Evolutionary conservation across 1,284 basidiomycete species (phyloP).

Genomic region (Microstroma glucosiphilum): DNA sequence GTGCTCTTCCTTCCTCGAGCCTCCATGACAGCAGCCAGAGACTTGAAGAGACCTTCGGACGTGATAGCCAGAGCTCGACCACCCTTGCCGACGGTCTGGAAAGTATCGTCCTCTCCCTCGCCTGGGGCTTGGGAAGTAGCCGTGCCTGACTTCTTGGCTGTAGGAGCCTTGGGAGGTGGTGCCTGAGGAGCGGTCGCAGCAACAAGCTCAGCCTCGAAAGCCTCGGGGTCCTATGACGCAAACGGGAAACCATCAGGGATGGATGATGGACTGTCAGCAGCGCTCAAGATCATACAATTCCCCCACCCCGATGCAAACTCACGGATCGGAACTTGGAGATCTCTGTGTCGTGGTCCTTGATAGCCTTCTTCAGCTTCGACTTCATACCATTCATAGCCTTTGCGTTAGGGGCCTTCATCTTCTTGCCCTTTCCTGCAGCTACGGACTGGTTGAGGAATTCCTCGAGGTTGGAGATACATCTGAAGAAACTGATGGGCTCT

Average conservation of each 20-base stretch:
- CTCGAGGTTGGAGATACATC: conserved; percentile 71
- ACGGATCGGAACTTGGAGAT: conserved; percentile 75
- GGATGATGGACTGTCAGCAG: background rate
- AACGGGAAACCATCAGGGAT: background rate
- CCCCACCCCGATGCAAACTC: conserved; percentile 33
- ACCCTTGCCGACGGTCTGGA: conserved; percentile 85
- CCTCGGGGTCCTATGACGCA: conserved; percentile 68
- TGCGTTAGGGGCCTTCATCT: conserved; percentile 91
- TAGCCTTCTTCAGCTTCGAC: conserved; percentile 87
- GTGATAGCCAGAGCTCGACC: conserved; percentile 79
- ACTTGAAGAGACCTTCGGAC: conserved; percentile 86
- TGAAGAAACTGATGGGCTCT: conserved; percentile 80
- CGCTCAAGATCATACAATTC: background rate
- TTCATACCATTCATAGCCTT: conserved; percentile 93
- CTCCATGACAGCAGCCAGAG: conserved; percentile 82
- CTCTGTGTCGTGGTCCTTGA: conserved; percentile 80
- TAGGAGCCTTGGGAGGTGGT: conserved; percentile 55
- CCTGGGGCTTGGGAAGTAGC: conserved; percentile 39
- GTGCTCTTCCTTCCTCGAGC: conserved; percentile 96
- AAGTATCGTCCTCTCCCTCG: conserved; percentile 63
- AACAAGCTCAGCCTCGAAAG: conserved; percentile 66
- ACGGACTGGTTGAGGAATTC: conserved; percentile 67
- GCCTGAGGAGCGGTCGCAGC: conserved; percentile 50
- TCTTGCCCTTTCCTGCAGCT: conserved; percentile 69
- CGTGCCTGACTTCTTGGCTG: conserved; percentile 46